phyloP scores from a whole-genome alignment of 768 basidiomycete species.

The Punctularia strigosozonata region DNA sequence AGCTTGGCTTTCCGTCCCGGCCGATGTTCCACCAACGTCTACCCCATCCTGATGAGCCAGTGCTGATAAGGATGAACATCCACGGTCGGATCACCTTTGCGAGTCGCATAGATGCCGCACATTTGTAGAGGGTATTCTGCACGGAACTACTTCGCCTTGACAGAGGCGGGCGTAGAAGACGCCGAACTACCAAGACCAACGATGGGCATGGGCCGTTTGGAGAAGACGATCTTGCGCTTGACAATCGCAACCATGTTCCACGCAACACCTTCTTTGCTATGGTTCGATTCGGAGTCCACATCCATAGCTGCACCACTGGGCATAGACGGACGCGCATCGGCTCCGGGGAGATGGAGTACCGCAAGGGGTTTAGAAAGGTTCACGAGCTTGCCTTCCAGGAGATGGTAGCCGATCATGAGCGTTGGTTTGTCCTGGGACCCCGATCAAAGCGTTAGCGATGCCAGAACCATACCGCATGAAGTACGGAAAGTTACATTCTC shows the following conservation, averaged over 20 bases:
- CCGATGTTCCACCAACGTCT: too few species aligned
- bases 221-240: conserved; percentile 73
- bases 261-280: conserved; percentile 27
- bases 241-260: conserved; percentile 51
- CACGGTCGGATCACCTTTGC: too few species aligned
- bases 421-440: conserved; percentile 57
- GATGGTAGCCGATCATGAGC: conserved; percentile 76
- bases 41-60: too few species aligned
- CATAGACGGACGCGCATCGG: conserved; percentile 12
- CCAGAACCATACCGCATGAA: conserved; percentile 1
- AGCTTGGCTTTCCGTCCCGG: too few species aligned
- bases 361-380: conserved; percentile 73
- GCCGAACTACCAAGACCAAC: too few species aligned
- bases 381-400: conserved; percentile 80
- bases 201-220: conserved; percentile 74
- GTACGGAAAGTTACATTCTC: conserved; percentile 26
- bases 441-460: not conserved
- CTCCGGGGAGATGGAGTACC: conserved; percentile 40
- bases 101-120: too few species aligned
- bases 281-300: conserved; percentile 13
- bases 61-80: too few species aligned
- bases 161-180: too few species aligned
- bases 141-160: too few species aligned
- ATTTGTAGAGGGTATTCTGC: too few species aligned
- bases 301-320: conserved; percentile 9